These are phyloP conservation scores for Ogataea nitratoaversa DNA, from an alignment of 805 yeast genomes.

Conservation along the genomic window DNA sequence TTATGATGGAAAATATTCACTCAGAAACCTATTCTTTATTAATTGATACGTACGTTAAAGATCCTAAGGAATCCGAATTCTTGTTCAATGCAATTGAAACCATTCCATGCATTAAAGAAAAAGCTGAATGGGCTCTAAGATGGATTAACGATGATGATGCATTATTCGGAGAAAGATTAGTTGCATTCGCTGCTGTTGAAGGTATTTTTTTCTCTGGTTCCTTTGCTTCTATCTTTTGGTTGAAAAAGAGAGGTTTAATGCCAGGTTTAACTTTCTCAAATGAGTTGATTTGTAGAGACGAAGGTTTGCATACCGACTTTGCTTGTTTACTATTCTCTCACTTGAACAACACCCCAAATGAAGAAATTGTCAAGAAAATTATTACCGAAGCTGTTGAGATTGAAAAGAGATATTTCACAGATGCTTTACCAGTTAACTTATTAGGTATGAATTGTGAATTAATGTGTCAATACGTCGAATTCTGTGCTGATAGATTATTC, in stretches of 20 bases:
- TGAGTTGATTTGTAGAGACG: constrained; percentile 96
- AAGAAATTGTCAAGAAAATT: constrained; percentile 73
- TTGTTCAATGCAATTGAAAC: constrained; percentile 94
- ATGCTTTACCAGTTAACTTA: constrained; percentile 88
- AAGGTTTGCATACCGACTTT: constrained; percentile 97
- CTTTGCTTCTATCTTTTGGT: constrained; percentile 97
- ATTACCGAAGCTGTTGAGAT: constrained; percentile 93
- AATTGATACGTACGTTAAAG: constrained; percentile 93
- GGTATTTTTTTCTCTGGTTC: constrained; percentile 99
- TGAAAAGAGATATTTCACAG: constrained; percentile 91
- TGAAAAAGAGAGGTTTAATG: constrained; percentile 98
- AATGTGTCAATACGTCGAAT: constrained; percentile 98
- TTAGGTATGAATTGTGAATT: constrained; percentile 92
- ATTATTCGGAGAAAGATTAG: constrained; percentile 89
- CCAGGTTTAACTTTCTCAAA: constrained; percentile 98
- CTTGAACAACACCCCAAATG: constrained; percentile 82
- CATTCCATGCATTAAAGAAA: constrained; percentile 93
- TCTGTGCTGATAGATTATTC: constrained; percentile 92
- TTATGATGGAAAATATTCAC: constrained; percentile 99
- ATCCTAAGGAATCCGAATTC: constrained; percentile 86
- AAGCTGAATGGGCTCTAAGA: constrained; percentile 98
- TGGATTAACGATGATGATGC: constrained; percentile 92
- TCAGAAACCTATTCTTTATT: constrained; percentile 94
- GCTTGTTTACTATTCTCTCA: constrained; percentile 95
- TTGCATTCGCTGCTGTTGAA: constrained; percentile 98